Evolutionary conservation across 73 alveolate genomes (phyloP).

Genomic region (Uronychia setigera): DNA sequence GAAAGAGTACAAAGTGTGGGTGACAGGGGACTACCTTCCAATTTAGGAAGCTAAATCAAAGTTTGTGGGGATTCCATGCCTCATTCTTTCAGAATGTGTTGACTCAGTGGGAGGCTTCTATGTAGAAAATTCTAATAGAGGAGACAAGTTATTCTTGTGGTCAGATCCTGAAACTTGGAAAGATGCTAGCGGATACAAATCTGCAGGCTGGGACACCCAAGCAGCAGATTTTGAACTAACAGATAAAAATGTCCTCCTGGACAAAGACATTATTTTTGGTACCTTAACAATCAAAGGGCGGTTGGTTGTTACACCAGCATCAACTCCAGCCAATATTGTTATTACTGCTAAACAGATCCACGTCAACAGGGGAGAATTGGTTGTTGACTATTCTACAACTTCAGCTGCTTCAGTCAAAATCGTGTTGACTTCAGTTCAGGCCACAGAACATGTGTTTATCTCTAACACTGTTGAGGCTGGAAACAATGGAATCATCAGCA

Average conservation of each 20-base stretch:
- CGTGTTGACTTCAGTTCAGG: background rate
- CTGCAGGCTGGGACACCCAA: background rate
- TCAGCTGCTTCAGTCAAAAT: background rate
- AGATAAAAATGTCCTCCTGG: background rate
- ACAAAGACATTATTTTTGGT: background rate
- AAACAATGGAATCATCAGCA: background rate
- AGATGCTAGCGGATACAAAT: background rate
- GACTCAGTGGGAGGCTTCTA: background rate
- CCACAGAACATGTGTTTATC: background rate
- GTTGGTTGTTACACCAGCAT: background rate
- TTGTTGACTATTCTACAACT: background rate
- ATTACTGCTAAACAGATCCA: background rate
- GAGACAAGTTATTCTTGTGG: background rate
- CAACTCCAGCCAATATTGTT: background rate
- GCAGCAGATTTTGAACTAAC: background rate
- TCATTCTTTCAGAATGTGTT: background rate
- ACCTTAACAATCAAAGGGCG: background rate
- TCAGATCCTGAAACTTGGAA: background rate
- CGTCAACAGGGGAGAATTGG: background rate
- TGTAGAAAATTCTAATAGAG: background rate
- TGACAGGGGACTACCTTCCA: background rate
- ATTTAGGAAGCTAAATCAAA: background rate
- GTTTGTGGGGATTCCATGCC: background rate
- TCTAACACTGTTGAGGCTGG: background rate
- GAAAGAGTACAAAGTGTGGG: background rate